Evolutionary conservation across 2,329 filamentous ascomycete genomes (phyloP), one percentile per base, ranked within the genome.

Genomic region (Neonectria punicea): DNA sequence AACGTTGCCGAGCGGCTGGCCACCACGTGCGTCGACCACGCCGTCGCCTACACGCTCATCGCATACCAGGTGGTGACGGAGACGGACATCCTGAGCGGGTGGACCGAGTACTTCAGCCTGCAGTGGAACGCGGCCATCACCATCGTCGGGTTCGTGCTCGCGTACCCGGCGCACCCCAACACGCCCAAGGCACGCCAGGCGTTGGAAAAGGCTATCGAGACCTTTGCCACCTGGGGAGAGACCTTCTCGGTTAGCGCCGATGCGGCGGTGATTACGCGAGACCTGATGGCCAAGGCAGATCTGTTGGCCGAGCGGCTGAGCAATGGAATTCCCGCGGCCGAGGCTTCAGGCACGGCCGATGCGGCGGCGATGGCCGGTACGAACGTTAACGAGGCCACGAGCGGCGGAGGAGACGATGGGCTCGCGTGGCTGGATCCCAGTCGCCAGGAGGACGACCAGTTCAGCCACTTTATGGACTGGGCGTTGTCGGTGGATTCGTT

Each of bases 221-320:
- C 75, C 2, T 73, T 82, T 72, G 68, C 80, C 61, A 54, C 75
- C 63, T 71, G 80, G 71, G 67, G 77, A 18, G 55, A 46, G 14
- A 77, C 76, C 67, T 87, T 83, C 59, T 83, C 71, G n/a, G 80
- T 81, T 55, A 78, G 77, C 49, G 77, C 78, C 1, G 65, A 77
- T 11, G 79, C 80, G 2, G 79, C 79, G 16, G 76, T 74, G 1
- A 67, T 80, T 82, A 85, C 55, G 72, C 60, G 73, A 9, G 70
- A 72, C 11, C 59, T 75, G 5, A 51, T 71, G 6, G 57, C 47
- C 61, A 73, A 73, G 58, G 67, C 68, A 0, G 69, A 75, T 47
- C 39, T 58, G 7, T 61, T 75, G 11, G 67, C 64, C 5, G 43
- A 55, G 22, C 25, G 46, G 5, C n/a, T 56, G n/a, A 53, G 53